Conservation (phyloP, 257 asterid genomes). For the Hygrophila difformis region DNA sequence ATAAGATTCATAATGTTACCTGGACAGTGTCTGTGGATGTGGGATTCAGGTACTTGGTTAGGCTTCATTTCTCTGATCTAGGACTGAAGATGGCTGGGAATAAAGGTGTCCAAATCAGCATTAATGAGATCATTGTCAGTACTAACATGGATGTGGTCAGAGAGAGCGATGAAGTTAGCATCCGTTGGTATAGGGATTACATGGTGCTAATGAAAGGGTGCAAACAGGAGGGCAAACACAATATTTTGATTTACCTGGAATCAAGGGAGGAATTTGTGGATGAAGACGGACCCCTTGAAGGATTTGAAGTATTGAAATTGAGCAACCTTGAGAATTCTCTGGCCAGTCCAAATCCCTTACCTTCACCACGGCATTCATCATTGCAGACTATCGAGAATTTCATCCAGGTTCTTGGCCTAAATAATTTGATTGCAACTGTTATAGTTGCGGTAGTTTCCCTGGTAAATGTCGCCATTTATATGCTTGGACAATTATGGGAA, state of each 20-base stretch:
- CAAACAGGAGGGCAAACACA: conserved; percentile 18
- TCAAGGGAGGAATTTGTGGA: conserved; percentile 7
- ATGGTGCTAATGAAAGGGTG: conserved; percentile 28
- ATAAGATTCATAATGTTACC: conserved; percentile 11
- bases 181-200: conserved; percentile 23
- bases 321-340: conserved; percentile 39
- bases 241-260: conserved; percentile 20
- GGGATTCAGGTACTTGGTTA: conserved; percentile 53
- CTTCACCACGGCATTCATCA: neutral
- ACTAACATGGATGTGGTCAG: conserved; percentile 18
- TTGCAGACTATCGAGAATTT: neutral
- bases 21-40: conserved; percentile 30
- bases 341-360: conserved; percentile 16
- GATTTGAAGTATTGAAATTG: conserved; percentile 35
- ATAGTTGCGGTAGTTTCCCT: conserved; percentile 16
- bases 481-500: conserved; percentile 17
- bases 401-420: conserved; percentile 1
- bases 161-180: conserved; percentile 20
- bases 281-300: conserved; percentile 22
- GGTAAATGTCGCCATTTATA: conserved; percentile 15
- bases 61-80: conserved; percentile 54
- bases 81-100: conserved; percentile 15
- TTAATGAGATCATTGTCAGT: conserved; percentile 23
- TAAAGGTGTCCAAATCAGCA: conserved; percentile 21
- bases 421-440: conserved; percentile 15